Conservation (phyloP, 2,329 filamentous ascomycete species). For the Aspergillus sp. region DNA sequence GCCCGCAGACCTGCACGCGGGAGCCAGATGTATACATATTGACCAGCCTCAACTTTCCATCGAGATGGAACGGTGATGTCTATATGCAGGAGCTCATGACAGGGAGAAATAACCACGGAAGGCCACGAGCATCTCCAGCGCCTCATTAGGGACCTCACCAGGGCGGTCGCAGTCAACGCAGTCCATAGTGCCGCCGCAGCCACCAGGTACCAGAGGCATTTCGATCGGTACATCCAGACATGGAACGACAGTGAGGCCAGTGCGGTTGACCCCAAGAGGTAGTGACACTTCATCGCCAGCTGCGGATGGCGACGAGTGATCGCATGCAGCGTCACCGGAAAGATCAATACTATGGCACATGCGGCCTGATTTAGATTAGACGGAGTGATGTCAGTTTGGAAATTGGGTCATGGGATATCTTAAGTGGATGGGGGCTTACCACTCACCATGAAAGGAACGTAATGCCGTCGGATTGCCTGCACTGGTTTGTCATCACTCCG, state of each 20-base stretch:
- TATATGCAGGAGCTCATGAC: neutral
- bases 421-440: no score
- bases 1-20: neutral
- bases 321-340: neutral
- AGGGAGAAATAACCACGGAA: neutral
- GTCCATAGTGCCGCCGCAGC: neutral
- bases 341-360: neutral
- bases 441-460: no score
- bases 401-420: no score
- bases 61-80: neutral
- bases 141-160: neutral
- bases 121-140: neutral
- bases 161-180: neutral
- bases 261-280: neutral
- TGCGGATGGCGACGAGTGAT: neutral
- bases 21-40: neutral
- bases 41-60: neutral
- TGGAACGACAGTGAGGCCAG: neutral
- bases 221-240: neutral
- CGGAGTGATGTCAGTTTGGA: no score
- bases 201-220: neutral
- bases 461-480: no score
- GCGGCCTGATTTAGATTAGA: neutral
- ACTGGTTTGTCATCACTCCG: no score
- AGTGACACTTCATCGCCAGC: conserved; percentile 1